Evolutionary conservation across 2,329 filamentous ascomycete genomes (phyloP).

Genomic region (Chaetomium sp.): DNA sequence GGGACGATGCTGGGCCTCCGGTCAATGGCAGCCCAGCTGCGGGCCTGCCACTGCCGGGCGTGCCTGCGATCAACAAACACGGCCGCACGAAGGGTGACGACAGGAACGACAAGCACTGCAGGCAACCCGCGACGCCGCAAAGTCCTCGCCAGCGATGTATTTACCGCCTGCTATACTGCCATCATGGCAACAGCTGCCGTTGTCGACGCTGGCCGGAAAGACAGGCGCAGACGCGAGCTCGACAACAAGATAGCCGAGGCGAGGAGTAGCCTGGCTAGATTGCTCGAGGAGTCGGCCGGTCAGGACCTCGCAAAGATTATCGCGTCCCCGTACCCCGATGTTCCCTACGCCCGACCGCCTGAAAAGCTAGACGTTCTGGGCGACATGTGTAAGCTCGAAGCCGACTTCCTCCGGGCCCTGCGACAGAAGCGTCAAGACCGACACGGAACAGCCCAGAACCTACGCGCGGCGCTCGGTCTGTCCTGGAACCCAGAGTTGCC

Average conservation of each 20-base stretch:
- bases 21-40: constrained; percentile 66
- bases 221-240: constrained; percentile 60
- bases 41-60: constrained; percentile 64
- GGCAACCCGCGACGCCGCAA: constrained; percentile 50
- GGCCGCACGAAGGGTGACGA: constrained; percentile 51
- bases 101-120: constrained; percentile 30
- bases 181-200: constrained; percentile 67
- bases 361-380: constrained; percentile 23
- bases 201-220: constrained; percentile 62
- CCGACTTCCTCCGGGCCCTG: constrained; percentile 5
- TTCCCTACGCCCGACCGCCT: constrained; percentile 12
- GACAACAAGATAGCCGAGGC: constrained; percentile 62
- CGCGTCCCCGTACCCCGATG: constrained; percentile 12
- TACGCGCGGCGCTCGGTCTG: constrained; percentile 15
- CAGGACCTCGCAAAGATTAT: constrained; percentile 29
- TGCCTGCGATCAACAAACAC: constrained; percentile 56
- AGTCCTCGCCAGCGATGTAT: constrained; percentile 54
- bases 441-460: background rate
- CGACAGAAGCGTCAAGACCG: background rate
- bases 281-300: constrained; percentile 41
- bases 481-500: constrained; percentile 7
- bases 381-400: constrained; percentile 29
- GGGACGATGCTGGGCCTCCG: constrained; percentile 67
- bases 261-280: constrained; percentile 48
- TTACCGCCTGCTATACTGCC: constrained; percentile 69